Base-by-base conservation (phyloP, 2,329 filamentous ascomycete genomes). In the Penicillium italicum region DNA sequence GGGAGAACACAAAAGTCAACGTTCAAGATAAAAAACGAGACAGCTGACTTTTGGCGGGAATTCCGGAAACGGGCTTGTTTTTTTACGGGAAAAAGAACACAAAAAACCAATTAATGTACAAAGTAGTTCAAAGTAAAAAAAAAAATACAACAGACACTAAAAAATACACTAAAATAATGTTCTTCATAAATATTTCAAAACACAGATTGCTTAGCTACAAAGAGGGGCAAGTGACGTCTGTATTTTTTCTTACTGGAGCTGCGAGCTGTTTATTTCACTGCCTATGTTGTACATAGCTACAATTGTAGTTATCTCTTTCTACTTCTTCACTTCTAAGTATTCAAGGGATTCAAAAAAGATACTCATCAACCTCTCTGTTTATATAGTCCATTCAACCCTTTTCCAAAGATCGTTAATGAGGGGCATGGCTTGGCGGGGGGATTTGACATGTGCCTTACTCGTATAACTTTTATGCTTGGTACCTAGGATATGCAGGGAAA, bases 361-460 rank as follows among this genome's bases (percentile, higher is more conserved):
- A 37, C 14, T 4, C 7, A 12, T n/a, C n/a, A 18, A 22, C 20
- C 37, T 40, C 12, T 40, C 11, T 16, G 7, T n/a, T 12, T n/a
- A 22, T n/a, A 18, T n/a, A 22, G 28, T 26, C 33, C 24, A 38
- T 38, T 12, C 22, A 34, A 20, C 16, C 11, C 24, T 24, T 22
- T 33, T 16, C 12, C 5, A 7, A 50, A 22, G 47, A 62, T 60
- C 60, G 43, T 55, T 37, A 43, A 62, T 57, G 63, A 63, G 63
- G 60, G 61, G 63, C 55, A 56, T 30, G 53, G 44, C 60, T 66
- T 64, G 64, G 62, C 63, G 5, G 18, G 26, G 26, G 9, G 12
- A 26, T 14, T 31, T 4, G 16, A 12, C n/a, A 22, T 22, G 5
- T 31, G 20, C 18, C 41, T n/a, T 26, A 43, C 16, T 26, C 42